These are phyloP conservation scores for Penicillium atrosanguineum DNA, from an alignment of 495 filamentous ascomycete genomes.

Conservation along the genomic window DNA sequence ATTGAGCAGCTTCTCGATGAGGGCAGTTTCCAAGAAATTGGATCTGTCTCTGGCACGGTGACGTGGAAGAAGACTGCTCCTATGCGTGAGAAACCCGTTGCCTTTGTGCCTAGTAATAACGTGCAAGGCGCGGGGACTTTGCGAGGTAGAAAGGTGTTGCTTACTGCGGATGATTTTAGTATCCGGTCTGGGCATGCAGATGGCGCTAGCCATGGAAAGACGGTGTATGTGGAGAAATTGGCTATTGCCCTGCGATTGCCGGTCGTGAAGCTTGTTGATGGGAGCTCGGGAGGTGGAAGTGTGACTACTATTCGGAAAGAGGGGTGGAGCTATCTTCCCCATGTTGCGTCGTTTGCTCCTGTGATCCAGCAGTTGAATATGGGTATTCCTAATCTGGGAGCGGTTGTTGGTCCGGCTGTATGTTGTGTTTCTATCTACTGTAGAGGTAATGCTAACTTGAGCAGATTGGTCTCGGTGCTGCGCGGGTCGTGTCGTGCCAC, in stretches of 20 bases:
- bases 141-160: constrained; percentile 50
- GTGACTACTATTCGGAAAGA: constrained; percentile 56
- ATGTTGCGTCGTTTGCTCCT: constrained; percentile 47
- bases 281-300: constrained; percentile 58
- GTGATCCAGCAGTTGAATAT: constrained; percentile 57
- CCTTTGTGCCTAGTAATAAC: constrained; percentile 55
- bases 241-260: constrained; percentile 51
- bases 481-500: constrained; percentile 57
- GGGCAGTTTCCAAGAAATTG: constrained; percentile 54
- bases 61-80: constrained; percentile 51
- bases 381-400: constrained; percentile 61
- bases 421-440: neutral
- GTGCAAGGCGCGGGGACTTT: constrained; percentile 50
- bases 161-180: constrained; percentile 64
- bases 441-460: constrained; percentile 2
- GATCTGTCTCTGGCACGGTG: constrained; percentile 57
- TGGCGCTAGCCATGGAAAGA: constrained; percentile 56
- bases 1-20: constrained; percentile 54
- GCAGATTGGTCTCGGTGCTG: constrained; percentile 60
- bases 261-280: constrained; percentile 62
- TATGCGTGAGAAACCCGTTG: constrained; percentile 47
- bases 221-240: constrained; percentile 57
- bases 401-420: constrained; percentile 58
- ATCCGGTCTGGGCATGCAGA: constrained; percentile 63
- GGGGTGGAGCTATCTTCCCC: constrained; percentile 57